Conservation (phyloP, 495 filamentous ascomycete species). For the Aspergillus heteromorphus region DNA sequence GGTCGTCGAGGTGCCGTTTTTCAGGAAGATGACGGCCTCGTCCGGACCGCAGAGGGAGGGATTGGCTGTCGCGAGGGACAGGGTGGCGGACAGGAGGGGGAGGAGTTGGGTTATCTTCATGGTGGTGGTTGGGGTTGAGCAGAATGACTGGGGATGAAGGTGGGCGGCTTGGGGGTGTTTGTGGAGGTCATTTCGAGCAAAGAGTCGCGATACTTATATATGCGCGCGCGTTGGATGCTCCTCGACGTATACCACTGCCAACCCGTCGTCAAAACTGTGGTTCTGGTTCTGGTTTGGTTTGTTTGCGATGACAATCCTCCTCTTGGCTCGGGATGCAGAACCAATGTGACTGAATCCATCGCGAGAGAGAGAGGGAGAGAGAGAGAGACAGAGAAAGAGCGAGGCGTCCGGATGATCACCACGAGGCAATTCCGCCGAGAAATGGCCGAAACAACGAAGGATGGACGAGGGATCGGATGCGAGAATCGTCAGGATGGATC, state of each 20-base stretch:
- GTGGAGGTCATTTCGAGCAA: neutral
- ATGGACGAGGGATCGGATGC: neutral
- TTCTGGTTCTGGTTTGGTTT: too few relatives aligned
- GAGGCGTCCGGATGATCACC: neutral
- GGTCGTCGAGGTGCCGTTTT: conserved; percentile 6
- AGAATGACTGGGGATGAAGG: neutral
- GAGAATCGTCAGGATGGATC: neutral
- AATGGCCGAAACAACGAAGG: neutral
- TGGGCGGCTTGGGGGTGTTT: neutral
- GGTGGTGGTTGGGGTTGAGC: neutral
- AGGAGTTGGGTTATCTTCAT: neutral
- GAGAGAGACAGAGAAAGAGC: too few relatives aligned
- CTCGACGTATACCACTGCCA: neutral
- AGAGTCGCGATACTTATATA: neutral
- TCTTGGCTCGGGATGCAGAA: too few relatives aligned
- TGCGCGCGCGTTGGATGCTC: neutral
- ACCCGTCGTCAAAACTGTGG: neutral
- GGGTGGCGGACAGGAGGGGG: neutral
- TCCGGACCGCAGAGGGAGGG: conserved; percentile 2
- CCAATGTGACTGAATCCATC: too few relatives aligned
- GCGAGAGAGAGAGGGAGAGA: too few relatives aligned
- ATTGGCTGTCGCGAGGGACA: neutral
- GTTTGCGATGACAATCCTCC: too few relatives aligned
- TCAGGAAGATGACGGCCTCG: conserved; percentile 7
- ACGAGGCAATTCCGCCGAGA: neutral